A percentile compares a stretch with the other conserved stretches of the same genome.
Evolutionary conservation across 345 rosid genomes (phyloP).

Genomic region (Euphorbia peplus): DNA sequence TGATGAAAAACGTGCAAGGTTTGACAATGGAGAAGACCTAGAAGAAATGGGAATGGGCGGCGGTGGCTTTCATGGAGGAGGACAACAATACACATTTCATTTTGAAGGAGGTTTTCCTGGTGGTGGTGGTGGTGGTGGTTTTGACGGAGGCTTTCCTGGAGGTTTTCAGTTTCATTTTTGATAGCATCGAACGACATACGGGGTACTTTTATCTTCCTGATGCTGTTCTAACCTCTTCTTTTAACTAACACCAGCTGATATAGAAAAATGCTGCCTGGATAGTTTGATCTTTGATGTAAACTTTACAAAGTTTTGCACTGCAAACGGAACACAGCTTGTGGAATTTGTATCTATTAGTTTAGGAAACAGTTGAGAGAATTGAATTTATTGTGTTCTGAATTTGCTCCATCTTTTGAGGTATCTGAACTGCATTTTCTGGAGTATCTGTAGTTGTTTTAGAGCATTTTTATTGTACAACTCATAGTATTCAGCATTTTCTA

Average conservation of each 20-base stretch:
- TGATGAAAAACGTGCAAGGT: slow-evolving; percentile 83
- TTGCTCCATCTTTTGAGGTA: neutral
- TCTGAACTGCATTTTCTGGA: neutral
- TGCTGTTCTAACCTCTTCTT: slow-evolving; percentile 8
- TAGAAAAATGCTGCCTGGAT: slow-evolving; percentile 1
- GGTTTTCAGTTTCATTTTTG: slow-evolving; percentile 67
- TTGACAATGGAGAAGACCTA: slow-evolving; percentile 91
- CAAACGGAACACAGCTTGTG: neutral
- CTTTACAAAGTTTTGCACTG: slow-evolving; percentile 5
- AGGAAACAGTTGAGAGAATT: slow-evolving; percentile 10
- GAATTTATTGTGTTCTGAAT: neutral
- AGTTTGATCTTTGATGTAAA: neutral
- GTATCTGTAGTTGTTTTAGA: no score
- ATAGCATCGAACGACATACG: slow-evolving; percentile 1
- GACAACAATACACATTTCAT: slow-evolving; percentile 71
- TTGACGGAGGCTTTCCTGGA: slow-evolving; percentile 65
- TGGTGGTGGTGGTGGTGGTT: slow-evolving; percentile 59
- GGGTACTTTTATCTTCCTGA: neutral
- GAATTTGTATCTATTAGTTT: slow-evolving; percentile 16
- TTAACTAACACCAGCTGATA: slow-evolving; percentile 13
- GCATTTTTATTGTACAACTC: no score
- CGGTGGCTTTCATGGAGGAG: slow-evolving; percentile 73
- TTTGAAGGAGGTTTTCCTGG: slow-evolving; percentile 94
- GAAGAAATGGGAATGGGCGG: slow-evolving; percentile 90
- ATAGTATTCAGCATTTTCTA: no score